Evolutionary conservation across 441 rosid species (phyloP), one percentile per base, ranked within the genome.

Genomic region (Brassica hybrid): DNA sequence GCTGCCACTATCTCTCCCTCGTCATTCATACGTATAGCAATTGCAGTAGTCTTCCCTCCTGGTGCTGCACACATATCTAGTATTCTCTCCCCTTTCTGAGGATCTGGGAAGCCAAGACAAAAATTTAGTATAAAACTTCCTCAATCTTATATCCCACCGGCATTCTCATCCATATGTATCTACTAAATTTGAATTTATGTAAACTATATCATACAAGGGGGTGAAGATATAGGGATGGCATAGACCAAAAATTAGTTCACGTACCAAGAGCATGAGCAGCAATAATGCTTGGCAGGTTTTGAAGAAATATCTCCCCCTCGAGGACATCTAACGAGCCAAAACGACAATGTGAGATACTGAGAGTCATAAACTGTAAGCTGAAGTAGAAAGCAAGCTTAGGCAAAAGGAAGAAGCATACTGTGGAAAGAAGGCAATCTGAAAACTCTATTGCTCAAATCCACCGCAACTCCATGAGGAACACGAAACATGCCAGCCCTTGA

Each of bases 51-150:
- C 80, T 95, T 95, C 70, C 99, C 99, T 76, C 99, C 99, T 0
- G 98, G 99, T 38, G 98, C 97, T 56, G 99, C 99, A 75, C 99
- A 95, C 99, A 93, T 95, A 81, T 95, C 99, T 78, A 95, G 75
- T 83, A 95, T 81, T 41, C 89, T 85, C 81, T 95, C 99, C 73
- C 99, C 99, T 81, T 80, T 90, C 43, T 88, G 93, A 88, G 99
- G 99, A 88, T 95, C 99, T 91, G 82, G 19, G 52, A 0, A 25
- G 58, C 73, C 72, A 69, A 78, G 73, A 66, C 23, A 79, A 50
- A 43, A 81, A 38, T 23, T 59, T 36, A 23, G n/a, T n/a, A 58
- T 19, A n/a, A 73, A 72, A 65, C 0, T 5, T 65, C 56, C 1
- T 50, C 38, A 21, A 8, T 41, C 23, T 30, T 11, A 8, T 48